Percentiles rank a stretch among this genome's conserved stretches.
Evolutionary conservation across 495 filamentous ascomycete species (phyloP).

Genomic region (Penicillium tannophilum): DNA sequence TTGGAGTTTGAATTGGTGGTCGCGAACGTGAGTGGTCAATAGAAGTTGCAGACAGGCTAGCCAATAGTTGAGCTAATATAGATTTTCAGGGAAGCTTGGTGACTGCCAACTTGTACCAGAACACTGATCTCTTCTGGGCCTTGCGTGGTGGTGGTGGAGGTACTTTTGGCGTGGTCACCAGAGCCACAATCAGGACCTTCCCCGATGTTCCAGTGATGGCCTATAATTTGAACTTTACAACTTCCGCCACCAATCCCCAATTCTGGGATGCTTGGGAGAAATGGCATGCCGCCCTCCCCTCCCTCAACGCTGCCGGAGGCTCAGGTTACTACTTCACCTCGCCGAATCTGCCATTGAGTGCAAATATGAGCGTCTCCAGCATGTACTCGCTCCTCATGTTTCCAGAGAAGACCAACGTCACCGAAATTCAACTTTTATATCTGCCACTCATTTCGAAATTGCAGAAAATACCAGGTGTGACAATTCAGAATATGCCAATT

Average conservation of each 20-base stretch:
- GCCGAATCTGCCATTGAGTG: constrained; percentile 22
- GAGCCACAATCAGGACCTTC: constrained; percentile 44
- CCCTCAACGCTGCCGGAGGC: constrained; percentile 37
- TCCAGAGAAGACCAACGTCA: constrained; percentile 25
- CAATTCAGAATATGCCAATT: constrained; percentile 12
- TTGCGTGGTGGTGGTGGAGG: constrained; percentile 46
- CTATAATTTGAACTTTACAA: constrained; percentile 34
- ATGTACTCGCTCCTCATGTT: constrained; percentile 25
- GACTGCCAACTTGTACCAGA: constrained; percentile 39
- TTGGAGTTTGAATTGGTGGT: constrained; percentile 40
- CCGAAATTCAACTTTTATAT: constrained; percentile 20
- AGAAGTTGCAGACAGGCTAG: not conserved
- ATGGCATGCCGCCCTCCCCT: constrained; percentile 30
- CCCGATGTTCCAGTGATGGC: constrained; percentile 37
- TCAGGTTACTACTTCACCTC: constrained; percentile 41
- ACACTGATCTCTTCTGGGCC: constrained; percentile 58
- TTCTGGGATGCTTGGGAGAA: constrained; percentile 39
- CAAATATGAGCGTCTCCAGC: constrained; percentile 17
- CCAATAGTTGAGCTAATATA: constrained; percentile 2
- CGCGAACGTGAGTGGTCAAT: constrained; percentile 34
- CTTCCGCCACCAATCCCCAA: constrained; percentile 10
- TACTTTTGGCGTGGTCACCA: constrained; percentile 56
- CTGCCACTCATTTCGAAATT: constrained; percentile 23
- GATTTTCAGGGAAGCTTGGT: constrained; percentile 40
- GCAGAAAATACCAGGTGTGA: constrained; percentile 17